Evolutionary conservation across 495 filamentous ascomycete genomes (phyloP).

Genomic region (Glonium stellatum): DNA sequence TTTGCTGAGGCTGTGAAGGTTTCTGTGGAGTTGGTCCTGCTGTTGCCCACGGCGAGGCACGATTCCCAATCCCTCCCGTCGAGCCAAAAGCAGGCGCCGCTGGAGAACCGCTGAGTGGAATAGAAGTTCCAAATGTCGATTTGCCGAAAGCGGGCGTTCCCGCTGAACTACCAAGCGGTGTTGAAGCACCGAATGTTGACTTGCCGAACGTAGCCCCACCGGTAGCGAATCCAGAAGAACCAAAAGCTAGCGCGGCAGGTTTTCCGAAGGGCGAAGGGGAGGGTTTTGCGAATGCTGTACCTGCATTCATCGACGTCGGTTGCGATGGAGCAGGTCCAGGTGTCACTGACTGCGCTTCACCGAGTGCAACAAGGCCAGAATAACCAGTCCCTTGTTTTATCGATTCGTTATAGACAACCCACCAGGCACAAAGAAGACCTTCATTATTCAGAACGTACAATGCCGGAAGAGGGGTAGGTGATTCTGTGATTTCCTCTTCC

Average conservation of each 20-base stretch:
- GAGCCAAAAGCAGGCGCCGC: slow-evolving; percentile 44
- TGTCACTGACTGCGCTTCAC: slow-evolving; percentile 28
- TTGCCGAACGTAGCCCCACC: slow-evolving; percentile 26
- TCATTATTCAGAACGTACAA: slow-evolving; percentile 84
- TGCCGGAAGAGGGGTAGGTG: slow-evolving; percentile 76
- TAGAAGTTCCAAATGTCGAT: slow-evolving; percentile 36
- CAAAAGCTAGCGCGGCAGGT: slow-evolving; percentile 22
- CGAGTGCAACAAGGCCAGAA: slow-evolving; percentile 53
- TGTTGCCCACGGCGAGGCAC: slow-evolving; percentile 40
- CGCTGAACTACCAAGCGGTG: slow-evolving; percentile 7
- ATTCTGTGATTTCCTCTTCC: slow-evolving; percentile 64
- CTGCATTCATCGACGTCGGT: not conserved
- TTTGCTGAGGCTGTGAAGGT: slow-evolving; percentile 15
- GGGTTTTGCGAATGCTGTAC: not conserved
- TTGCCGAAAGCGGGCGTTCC: not conserved
- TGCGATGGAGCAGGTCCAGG: not conserved
- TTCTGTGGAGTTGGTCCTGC: slow-evolving; percentile 23
- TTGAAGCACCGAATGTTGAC: slow-evolving; percentile 18
- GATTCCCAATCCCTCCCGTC: slow-evolving; percentile 36
- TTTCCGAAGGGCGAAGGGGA: slow-evolving; percentile 1
- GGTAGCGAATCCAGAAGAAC: slow-evolving; percentile 25
- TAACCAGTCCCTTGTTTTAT: slow-evolving; percentile 67
- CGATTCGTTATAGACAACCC: slow-evolving; percentile 82
- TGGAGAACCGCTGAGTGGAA: slow-evolving; percentile 23
- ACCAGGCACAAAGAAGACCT: slow-evolving; percentile 79